Conservation (phyloP, 2,329 filamentous ascomycete species). For the Didymella segeticola region DNA sequence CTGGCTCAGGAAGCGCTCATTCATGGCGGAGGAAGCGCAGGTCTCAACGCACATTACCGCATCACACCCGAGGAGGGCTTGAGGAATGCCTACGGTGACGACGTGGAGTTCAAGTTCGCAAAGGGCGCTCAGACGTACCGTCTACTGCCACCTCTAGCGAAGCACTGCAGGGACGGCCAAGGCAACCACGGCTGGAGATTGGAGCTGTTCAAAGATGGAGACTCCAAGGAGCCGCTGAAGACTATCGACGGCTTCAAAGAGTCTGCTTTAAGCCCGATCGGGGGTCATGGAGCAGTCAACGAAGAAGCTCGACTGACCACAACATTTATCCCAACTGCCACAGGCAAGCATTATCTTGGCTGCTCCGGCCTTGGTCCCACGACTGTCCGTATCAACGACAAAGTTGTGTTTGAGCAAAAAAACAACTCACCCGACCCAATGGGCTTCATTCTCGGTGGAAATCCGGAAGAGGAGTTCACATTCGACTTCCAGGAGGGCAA, state of each 20-base stretch:
- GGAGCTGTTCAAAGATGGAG: slow-evolving; percentile 35
- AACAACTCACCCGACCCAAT: slow-evolving; percentile 65
- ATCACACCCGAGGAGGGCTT: slow-evolving; percentile 38
- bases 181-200: slow-evolving; percentile 44
- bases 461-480: slow-evolving; percentile 67
- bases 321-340: slow-evolving; percentile 32
- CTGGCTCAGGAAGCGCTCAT: slow-evolving; percentile 61
- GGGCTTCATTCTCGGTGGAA: slow-evolving; percentile 70
- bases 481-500: slow-evolving; percentile 65
- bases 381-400: slow-evolving; percentile 33
- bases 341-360: slow-evolving; percentile 41
- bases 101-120: slow-evolving; percentile 41
- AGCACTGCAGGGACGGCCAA: slow-evolving; percentile 34
- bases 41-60: slow-evolving; percentile 34
- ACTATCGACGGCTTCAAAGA: slow-evolving; percentile 33
- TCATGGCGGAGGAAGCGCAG: slow-evolving; percentile 45
- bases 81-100: slow-evolving; percentile 34
- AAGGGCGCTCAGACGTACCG: slow-evolving; percentile 47
- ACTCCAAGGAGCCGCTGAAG: slow-evolving; percentile 33
- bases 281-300: slow-evolving; percentile 30
- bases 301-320: slow-evolving; percentile 35
- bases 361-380: slow-evolving; percentile 47
- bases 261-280: slow-evolving; percentile 34
- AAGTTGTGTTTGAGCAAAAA: slow-evolving; percentile 41
- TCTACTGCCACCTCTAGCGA: slow-evolving; percentile 37